These are phyloP conservation scores for Cercis canadensis DNA, from an alignment of 306 rosid species.

Conservation along the genomic window DNA sequence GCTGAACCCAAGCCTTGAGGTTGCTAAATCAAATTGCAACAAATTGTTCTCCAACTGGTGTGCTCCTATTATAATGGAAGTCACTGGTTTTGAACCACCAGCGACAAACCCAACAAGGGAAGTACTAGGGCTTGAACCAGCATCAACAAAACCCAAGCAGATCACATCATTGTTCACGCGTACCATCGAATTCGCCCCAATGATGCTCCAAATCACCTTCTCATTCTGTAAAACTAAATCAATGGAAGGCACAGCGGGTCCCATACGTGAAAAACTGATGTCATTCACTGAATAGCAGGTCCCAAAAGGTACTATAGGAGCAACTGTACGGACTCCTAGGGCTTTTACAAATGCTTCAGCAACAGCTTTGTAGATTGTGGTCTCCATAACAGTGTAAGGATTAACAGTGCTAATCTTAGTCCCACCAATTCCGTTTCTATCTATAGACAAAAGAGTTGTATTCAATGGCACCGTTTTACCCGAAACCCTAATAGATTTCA, in stretches of 20 bases:
- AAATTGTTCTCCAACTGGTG: constrained; percentile 63
- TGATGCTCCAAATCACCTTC: constrained; percentile 49
- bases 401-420: constrained; percentile 67
- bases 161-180: constrained; percentile 39
- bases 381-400: constrained; percentile 61
- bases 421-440: constrained; percentile 62
- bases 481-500: constrained; percentile 52
- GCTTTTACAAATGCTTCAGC: constrained; percentile 44
- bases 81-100: constrained; percentile 46
- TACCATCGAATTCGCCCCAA: constrained; percentile 71
- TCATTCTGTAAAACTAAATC: constrained; percentile 58
- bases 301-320: constrained; percentile 59
- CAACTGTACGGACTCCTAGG: constrained; percentile 32
- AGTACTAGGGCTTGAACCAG: constrained; percentile 42
- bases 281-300: constrained; percentile 45
- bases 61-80: constrained; percentile 65
- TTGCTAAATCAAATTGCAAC: constrained; percentile 56
- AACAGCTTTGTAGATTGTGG: constrained; percentile 55
- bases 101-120: constrained; percentile 53
- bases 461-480: constrained; percentile 43
- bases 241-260: constrained; percentile 53
- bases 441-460: constrained; percentile 45
- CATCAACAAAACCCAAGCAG: constrained; percentile 69
- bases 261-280: constrained; percentile 37
- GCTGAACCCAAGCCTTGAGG: constrained; percentile 61